Evolutionary conservation across 129 eudicot genomes (phyloP), one percentile per base, ranked within the genome.

Genomic region (Glebionis coronaria): DNA sequence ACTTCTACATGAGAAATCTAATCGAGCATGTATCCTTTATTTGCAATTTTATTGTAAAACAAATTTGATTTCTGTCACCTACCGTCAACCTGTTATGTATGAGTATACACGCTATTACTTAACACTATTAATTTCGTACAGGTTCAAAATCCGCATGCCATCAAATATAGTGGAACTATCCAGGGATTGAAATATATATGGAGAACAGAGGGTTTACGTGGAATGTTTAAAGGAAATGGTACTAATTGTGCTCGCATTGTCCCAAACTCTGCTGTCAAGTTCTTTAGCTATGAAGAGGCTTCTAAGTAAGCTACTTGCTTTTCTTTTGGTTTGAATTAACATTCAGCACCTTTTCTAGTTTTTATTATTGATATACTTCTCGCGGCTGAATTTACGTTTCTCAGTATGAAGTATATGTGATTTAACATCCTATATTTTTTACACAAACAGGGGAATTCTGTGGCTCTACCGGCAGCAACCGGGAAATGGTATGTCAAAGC

Each of bases 201-300:
- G 96, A 82, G 82, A 68, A 86, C 98, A 60, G 98, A 93, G 76
- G 98, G 98, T n/a, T 51, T 93, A n/a, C 56, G 84, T 73, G 98
- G 98, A 75, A 72, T 93, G 81, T 93, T 93, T 68, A 93, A 93
- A 83, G 98, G 98, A 61, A 93, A 93, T 79, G 98, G 97, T 31
- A 84, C 98, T 31, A 93, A 93, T 73, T 93, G 98, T 82, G 98
- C 98, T 68, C 96, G 98, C 44, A 93, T 93, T 58, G 90, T 93
- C 44, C 98, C 98, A 38, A 93, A 93, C 75, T 88, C 97, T 45
- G 98, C 98, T 4, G 96, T 93, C 56, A 93, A 93, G 80, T 93
- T 93, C 82, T 93, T 88, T 86, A 93, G 98, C 88, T 93, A 86
- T 63, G 98, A 93, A 69, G 88, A 93, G 83, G 98, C 98, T 45